Evolutionary conservation across 257 asterid species (phyloP), one percentile per base, ranked within the genome.

Genomic region (Petunia axillaris): DNA sequence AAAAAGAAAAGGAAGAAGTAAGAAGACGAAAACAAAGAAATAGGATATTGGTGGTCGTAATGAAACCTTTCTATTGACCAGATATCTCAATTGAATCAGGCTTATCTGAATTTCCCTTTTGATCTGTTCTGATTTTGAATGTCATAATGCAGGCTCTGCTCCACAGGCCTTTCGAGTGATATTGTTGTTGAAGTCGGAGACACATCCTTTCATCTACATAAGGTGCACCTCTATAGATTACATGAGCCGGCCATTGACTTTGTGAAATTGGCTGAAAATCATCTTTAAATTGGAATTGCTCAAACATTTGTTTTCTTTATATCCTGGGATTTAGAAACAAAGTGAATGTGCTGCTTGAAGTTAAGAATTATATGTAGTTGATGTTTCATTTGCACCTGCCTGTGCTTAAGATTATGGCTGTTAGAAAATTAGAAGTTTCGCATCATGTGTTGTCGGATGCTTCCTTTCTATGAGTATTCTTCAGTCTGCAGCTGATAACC

Each of bases 201-300:
- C 8, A 88, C 57, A 46, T 87, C 88, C 60, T 90, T 90, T 81
- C 89, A 82, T 76, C 94, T 90, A 65, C 94, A 90, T 84, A 90
- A 90, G 94, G 94, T 90, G 41, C 58, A 78, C 41, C 41, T 74
- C 39, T 13, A 52, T 3, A 52, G 15, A 52, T 52, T 52, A 52
- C 57, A 10, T 15, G 9, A 52, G 57, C 2, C 57, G 11, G 15
- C 57, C 57, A 52, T 52, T 52, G 4, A 52, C 57, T 52, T 52
- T 52, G 57, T 25, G 25, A 25, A 25, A 25, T 25, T 25, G 25
- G 25, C 25, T 25, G 25, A 25, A 25, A 25, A 25, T 25, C 4
- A 52, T 52, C 55, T 52, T 52, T 52, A 52, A 52, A 11, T 52
- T 57, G 62, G 2, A 55, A 15, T 55, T 55, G 8, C 5, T 5